Base-by-base conservation (phyloP, 495 filamentous ascomycete genomes). In the Penicillium herquei region DNA sequence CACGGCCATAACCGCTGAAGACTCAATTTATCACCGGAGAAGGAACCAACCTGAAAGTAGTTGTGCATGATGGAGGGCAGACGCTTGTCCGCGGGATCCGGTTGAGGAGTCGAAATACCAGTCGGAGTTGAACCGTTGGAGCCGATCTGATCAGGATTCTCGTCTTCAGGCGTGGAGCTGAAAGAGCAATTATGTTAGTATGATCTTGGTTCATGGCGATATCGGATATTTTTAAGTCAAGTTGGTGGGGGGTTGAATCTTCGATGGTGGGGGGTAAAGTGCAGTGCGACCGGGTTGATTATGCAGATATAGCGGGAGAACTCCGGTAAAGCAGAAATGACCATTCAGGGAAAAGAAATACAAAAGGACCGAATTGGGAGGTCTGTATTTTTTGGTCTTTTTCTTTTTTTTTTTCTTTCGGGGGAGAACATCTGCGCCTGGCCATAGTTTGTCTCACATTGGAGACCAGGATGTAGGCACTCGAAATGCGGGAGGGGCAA, bases 1-100 rank as follows among this genome's bases (percentile, higher is more conserved):
- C 63, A 68, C 16, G 65, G 68, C 66, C 70, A 72, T 60, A 76
- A 70, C 67, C 75, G 80, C 68, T 77, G 79, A 76, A 75, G 74
- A 80, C 57, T 70, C 64, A 72, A 70, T 73, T 67, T 73, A 71
- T 72, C 73, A 76, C 73, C 76, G 76, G 72, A 80, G 64, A 69
- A 77, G 75, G 71, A 80, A 96, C 92, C 83, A 93, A 97, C 92
- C 92, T 97, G 92, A 77, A 88, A 88, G 82, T 94, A 96, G 80
- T 90, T 96, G 79, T 86, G 92, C 80, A 91, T 85, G 71, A 96
- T 91, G 65, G 90, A 89, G 43, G 92, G 92, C 65, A 92, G 78
- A 69, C 92, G 87, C 71, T 94, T 96, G 75, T 97, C 92, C 41
- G 85, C 84, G 48, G 83, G 87, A 74, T 97, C 91, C 37, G 92